Conservation (phyloP, 2,329 filamentous ascomycete species). For the Exophiala calicioides region DNA sequence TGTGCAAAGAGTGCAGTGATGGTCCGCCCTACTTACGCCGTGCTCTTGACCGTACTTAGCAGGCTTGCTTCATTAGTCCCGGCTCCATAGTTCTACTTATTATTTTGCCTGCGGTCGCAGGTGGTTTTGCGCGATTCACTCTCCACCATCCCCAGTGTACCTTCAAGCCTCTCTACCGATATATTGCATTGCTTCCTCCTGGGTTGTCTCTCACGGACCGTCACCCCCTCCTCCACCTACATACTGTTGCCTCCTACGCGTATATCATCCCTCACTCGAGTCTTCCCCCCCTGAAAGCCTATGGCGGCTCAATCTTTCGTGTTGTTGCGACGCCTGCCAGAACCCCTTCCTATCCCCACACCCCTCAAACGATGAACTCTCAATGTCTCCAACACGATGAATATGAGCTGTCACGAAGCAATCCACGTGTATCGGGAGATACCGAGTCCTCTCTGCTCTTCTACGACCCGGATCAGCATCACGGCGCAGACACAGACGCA, state of each 20-base stretch:
- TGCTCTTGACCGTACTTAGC: no score
- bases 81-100: no score
- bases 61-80: no score
- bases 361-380: conserved; percentile 20
- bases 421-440: conserved; percentile 16
- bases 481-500: no score
- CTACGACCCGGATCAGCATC: conserved; percentile 6
- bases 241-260: not conserved
- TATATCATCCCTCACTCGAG: conserved; percentile 1
- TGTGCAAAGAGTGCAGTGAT: no score
- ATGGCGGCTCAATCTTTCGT: conserved; percentile 17
- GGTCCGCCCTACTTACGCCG: no score
- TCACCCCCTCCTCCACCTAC: not conserved
- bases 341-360: conserved; percentile 5
- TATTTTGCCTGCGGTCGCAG: no score
- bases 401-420: conserved; percentile 25
- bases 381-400: conserved; percentile 13
- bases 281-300: conserved; percentile 7
- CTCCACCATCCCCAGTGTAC: no score
- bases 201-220: conserved; percentile 3
- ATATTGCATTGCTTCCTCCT: not conserved
- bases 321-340: conserved; percentile 5
- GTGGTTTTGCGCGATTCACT: no score
- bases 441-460: conserved; percentile 11
- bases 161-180: no score